phyloP scores from a whole-genome alignment of 345 rosid genomes.

The Cardamine resedifolia region DNA sequence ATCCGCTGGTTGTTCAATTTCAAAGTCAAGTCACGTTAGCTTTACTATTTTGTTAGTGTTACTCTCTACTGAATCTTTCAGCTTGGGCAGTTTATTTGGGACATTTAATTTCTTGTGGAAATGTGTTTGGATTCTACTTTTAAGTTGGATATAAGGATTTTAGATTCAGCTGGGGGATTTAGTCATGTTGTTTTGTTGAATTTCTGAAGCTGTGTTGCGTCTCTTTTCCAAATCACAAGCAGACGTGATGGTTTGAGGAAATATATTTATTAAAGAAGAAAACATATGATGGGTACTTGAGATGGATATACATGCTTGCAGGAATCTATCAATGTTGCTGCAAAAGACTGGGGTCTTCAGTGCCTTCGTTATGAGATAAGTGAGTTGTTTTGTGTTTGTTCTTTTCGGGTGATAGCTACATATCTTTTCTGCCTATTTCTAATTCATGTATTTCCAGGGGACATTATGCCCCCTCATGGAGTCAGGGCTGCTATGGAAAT shows the following conservation, averaged over 20 bases:
- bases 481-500: conserved; percentile 97
- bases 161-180: background rate
- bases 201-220: background rate
- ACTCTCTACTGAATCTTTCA: background rate
- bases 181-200: background rate
- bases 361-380: conserved; percentile 98
- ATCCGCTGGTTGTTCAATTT: background rate
- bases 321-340: conserved; percentile 94
- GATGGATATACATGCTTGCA: conserved; percentile 37
- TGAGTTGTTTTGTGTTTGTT: conserved; percentile 41
- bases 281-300: background rate
- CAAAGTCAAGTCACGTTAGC: conserved; percentile 10
- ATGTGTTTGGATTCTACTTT: conserved; percentile 3
- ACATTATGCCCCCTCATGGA: conserved; percentile 95
- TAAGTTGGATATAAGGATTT: background rate
- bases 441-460: conserved; percentile 58
- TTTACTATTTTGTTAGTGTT: background rate
- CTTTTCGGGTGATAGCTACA: background rate
- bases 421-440: conserved; percentile 19
- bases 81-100: conserved; percentile 18
- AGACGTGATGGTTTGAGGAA: background rate
- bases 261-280: conserved; percentile 9
- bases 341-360: conserved; percentile 88
- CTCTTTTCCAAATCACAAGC: background rate
- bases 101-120: background rate